These are phyloP conservation scores for Pseudognaphalium luteoalbum DNA, from an alignment of 129 eudicot species.

Conservation along the genomic window DNA sequence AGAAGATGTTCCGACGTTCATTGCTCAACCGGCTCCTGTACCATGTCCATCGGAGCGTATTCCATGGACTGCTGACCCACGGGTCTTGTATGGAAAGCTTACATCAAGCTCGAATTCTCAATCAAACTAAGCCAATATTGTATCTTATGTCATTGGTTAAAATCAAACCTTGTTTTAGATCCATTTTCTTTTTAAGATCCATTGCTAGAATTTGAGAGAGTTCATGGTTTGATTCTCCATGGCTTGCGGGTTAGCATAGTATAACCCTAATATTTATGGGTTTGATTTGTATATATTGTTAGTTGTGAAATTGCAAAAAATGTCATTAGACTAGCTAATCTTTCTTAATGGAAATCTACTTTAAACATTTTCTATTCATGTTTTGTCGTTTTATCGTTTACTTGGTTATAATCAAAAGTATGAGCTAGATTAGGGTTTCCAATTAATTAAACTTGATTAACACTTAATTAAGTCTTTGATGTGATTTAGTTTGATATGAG, in stretches of 20 bases:
- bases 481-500: too few species aligned
- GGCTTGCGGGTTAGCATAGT: constrained; percentile 20
- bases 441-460: too few species aligned
- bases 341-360: too few species aligned
- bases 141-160: not conserved
- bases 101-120: constrained; percentile 28
- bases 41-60: constrained; percentile 69
- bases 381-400: too few species aligned
- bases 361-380: too few species aligned
- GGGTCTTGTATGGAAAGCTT: constrained; percentile 23
- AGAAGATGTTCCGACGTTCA: constrained; percentile 74
- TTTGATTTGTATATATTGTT: constrained; percentile 39
- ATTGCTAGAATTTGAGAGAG: constrained; percentile 24
- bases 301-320: constrained; percentile 20
- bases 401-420: too few species aligned
- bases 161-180: constrained; percentile 12
- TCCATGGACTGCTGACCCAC: constrained; percentile 59
- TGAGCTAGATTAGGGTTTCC: too few species aligned
- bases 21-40: constrained; percentile 86
- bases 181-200: constrained; percentile 22
- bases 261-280: constrained; percentile 37
- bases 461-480: too few species aligned
- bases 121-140: constrained; percentile 17
- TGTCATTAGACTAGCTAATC: constrained; percentile 23
- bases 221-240: constrained; percentile 34